A percentile compares a stretch with the other conserved stretches of the same genome.
Evolutionary conservation across 331 rosid species (phyloP).

Genomic region (Quercus lobata): DNA sequence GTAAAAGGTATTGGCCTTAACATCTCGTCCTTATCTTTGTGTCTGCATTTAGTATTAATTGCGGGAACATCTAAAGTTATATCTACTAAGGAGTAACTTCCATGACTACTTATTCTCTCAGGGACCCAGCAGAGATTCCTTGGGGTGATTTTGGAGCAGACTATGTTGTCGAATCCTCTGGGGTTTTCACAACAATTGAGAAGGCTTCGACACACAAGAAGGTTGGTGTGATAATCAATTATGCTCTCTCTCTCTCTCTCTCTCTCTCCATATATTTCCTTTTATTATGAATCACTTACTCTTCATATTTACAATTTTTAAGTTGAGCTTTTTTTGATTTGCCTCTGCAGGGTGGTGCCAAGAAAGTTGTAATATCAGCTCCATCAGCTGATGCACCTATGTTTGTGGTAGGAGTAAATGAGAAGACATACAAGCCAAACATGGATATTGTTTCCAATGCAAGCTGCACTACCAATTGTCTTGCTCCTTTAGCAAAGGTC

Average conservation of each 20-base stretch:
- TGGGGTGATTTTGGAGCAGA: constrained; percentile 95
- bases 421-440: constrained; percentile 62
- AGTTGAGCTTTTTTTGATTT: constrained; percentile 19
- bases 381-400: constrained; percentile 99
- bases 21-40: not conserved
- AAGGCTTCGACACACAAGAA: constrained; percentile 82
- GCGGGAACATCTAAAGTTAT: not conserved
- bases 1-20: constrained; percentile 51
- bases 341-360: constrained; percentile 81
- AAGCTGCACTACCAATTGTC: constrained; percentile 97
- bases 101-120: constrained; percentile 20
- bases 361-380: constrained; percentile 92
- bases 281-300: not conserved
- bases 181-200: constrained; percentile 78
- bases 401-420: constrained; percentile 97
- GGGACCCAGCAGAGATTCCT: constrained; percentile 89
- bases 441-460: constrained; percentile 98
- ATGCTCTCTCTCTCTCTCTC: not conserved
- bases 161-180: constrained; percentile 89
- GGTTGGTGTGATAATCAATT: constrained; percentile 32
- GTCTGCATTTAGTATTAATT: not conserved
- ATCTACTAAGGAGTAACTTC: not conserved
- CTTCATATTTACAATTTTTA: not conserved
- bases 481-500: constrained; percentile 98
- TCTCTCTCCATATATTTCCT: not conserved